Conservation (phyloP, 805 yeast genomes). For the Metschnikowia lochheadii region DNA sequence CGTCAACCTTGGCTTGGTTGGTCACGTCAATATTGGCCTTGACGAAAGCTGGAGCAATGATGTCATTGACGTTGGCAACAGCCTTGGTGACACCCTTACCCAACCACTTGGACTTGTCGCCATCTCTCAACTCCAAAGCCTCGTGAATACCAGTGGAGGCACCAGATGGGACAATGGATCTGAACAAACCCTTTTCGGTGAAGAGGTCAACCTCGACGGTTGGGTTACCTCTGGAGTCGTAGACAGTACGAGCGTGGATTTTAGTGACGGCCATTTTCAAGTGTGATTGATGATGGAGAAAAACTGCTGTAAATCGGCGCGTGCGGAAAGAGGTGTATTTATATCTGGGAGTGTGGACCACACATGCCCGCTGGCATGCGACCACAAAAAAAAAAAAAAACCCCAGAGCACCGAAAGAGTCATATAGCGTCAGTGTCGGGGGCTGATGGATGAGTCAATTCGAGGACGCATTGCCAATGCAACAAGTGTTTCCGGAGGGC, state of each 20-base stretch:
- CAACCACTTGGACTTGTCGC: constrained; percentile 94
- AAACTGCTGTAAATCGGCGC: constrained; percentile 3
- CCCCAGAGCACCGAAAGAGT: neutral
- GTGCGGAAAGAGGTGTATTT: constrained; percentile 15
- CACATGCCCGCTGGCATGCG: constrained; percentile 17
- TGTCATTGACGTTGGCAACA: constrained; percentile 89
- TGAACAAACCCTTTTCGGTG: constrained; percentile 91
- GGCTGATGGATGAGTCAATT: neutral
- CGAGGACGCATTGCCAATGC: neutral
- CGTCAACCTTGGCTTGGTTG: constrained; percentile 84
- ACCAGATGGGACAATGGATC: constrained; percentile 98
- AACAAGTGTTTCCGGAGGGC: neutral
- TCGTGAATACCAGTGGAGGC: constrained; percentile 99
- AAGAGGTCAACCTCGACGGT: constrained; percentile 96
- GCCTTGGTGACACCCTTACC: constrained; percentile 99
- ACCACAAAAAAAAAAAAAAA: constrained; percentile 1
- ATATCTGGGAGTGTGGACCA: constrained; percentile 19
- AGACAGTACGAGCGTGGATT: constrained; percentile 91
- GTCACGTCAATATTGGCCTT: constrained; percentile 77
- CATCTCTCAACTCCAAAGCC: constrained; percentile 98
- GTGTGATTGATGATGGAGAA: constrained; percentile 8
- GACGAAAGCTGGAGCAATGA: constrained; percentile 91
- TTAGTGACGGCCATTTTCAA: constrained; percentile 75
- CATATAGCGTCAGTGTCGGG: neutral
- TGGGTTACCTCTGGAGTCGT: constrained; percentile 99